Evolutionary conservation across 257 asterid genomes (phyloP).

Genomic region (Solanum ossicruentum): DNA sequence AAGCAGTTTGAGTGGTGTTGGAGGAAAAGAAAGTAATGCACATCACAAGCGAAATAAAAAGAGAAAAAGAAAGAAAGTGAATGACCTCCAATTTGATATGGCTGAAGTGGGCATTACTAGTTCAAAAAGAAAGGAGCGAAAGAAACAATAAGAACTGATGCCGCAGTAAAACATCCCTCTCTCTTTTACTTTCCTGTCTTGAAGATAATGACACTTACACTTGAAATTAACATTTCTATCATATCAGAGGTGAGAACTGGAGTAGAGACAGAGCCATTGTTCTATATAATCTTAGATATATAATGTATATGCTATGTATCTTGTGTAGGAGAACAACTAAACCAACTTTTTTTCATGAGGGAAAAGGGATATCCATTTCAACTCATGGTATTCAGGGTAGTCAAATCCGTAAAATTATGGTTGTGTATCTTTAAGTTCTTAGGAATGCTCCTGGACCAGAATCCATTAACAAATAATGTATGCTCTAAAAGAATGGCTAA

Average conservation of each 20-base stretch:
- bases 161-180: neutral
- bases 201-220: neutral
- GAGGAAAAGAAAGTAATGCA: conserved; percentile 1
- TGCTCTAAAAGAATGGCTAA: neutral
- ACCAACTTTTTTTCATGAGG: neutral
- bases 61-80: conserved; percentile 41
- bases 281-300: neutral
- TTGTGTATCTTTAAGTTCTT: neutral
- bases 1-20: conserved; percentile 10
- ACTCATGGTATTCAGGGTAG: neutral
- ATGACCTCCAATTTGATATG: conserved; percentile 64
- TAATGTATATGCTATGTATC: neutral
- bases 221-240: neutral
- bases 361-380: neutral
- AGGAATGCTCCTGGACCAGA: neutral
- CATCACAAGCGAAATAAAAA: conserved; percentile 46
- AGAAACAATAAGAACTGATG: conserved; percentile 46
- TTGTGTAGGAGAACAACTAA: neutral
- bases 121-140: conserved; percentile 69
- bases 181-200: neutral
- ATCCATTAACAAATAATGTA: neutral
- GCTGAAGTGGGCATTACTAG: conserved; percentile 24
- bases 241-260: neutral
- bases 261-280: neutral
- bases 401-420: neutral